Evolutionary conservation across 345 rosid genomes (phyloP).

Genomic region (Passiflora organensis): DNA sequence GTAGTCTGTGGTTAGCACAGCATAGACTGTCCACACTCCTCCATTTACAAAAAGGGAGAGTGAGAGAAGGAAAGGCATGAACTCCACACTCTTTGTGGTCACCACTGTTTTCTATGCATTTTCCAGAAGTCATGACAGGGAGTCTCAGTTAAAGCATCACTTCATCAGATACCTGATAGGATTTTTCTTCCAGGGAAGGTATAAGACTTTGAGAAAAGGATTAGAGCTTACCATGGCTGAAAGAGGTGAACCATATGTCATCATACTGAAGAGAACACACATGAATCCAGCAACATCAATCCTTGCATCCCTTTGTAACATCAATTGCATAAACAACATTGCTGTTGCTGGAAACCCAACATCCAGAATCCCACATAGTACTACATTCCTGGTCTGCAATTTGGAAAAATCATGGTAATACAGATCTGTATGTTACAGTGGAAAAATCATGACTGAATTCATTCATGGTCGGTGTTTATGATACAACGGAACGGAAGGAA

Average conservation of each 20-base stretch:
- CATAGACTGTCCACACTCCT: conserved; percentile 49
- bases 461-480: no score
- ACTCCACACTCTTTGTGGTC: conserved; percentile 50
- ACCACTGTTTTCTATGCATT: conserved; percentile 47
- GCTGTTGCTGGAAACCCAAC: conserved; percentile 47
- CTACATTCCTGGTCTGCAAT: conserved; percentile 32
- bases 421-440: no score
- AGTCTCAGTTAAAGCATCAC: no score
- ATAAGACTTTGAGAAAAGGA: not conserved
- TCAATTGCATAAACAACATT: conserved; percentile 33
- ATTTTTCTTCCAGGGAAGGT: no score
- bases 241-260: conserved; percentile 70
- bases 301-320: conserved; percentile 34
- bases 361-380: conserved; percentile 41
- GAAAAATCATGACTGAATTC: no score
- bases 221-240: conserved; percentile 58
- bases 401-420: not conserved
- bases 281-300: conserved; percentile 52
- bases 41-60: conserved; percentile 44
- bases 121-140: conserved; percentile 1
- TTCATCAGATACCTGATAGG: no score
- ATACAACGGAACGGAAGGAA: no score
- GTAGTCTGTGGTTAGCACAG: conserved; percentile 37
- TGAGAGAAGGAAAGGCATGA: conserved; percentile 53
- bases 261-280: conserved; percentile 50